Conservation (phyloP, 2,329 filamentous ascomycete species). For the Amauroascus verrucosus region DNA sequence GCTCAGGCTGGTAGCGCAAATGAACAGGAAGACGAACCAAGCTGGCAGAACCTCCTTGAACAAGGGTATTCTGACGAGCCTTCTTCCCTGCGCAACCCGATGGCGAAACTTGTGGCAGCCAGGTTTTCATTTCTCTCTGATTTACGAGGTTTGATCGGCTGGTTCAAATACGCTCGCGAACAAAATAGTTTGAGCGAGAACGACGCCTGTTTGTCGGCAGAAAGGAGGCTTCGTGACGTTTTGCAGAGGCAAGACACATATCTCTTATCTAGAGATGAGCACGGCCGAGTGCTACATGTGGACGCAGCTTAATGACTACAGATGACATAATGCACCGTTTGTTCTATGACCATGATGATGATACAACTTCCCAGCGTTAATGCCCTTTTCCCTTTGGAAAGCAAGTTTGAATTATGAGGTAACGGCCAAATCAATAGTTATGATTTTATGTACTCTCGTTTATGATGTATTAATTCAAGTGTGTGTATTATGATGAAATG, state of each 20-base stretch:
- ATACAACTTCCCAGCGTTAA: background rate
- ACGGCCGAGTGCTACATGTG: background rate
- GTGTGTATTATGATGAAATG: background rate
- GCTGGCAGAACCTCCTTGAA: background rate
- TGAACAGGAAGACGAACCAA: slow-evolving; percentile 10
- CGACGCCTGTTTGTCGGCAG: slow-evolving; percentile 24
- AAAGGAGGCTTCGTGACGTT: slow-evolving; percentile 29
- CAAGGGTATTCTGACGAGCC: background rate
- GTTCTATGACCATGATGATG: background rate
- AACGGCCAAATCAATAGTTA: background rate
- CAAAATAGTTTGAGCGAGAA: slow-evolving; percentile 7
- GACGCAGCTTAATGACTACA: background rate
- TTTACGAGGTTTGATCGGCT: slow-evolving; percentile 28
- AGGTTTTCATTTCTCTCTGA: slow-evolving; percentile 21
- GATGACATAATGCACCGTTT: background rate
- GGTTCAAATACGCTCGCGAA: slow-evolving; percentile 25
- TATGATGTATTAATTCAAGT: too few relatives aligned
- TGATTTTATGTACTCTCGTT: background rate
- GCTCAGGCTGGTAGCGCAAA: slow-evolving; percentile 25
- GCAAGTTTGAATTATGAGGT: background rate
- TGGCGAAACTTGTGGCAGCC: slow-evolving; percentile 4
- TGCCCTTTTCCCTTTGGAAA: background rate
- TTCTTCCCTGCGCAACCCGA: background rate
- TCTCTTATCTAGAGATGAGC: background rate
- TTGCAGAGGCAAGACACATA: slow-evolving; percentile 22